These are phyloP conservation scores for Colletotrichum higginsianum DNA, from an alignment of 2,329 filamentous ascomycete species.

Conservation along the genomic window DNA sequence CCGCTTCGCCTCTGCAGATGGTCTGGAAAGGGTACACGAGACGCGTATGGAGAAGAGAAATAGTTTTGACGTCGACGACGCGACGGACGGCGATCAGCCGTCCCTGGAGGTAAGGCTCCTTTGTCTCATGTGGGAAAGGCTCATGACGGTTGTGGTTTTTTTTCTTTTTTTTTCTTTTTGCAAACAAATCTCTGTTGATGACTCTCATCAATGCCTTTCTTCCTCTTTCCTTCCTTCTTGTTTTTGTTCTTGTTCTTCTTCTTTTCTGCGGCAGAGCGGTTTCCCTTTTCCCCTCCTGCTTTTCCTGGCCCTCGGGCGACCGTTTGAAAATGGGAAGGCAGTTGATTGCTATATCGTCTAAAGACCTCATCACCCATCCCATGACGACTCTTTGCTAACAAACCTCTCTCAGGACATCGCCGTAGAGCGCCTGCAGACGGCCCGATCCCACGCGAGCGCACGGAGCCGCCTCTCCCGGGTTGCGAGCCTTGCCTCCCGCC, in stretches of 20 bases:
- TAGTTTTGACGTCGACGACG: slow-evolving; percentile 34
- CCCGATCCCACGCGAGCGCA: slow-evolving; percentile 43
- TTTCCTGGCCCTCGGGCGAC: background rate
- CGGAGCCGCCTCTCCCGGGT: slow-evolving; percentile 46
- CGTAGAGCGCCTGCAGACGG: slow-evolving; percentile 20
- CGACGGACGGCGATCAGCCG: slow-evolving; percentile 38
- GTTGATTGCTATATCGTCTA: no score
- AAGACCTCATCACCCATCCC: background rate
- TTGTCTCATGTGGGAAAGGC: background rate
- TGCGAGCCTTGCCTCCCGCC: slow-evolving; percentile 45
- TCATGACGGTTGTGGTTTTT: background rate
- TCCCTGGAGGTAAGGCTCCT: slow-evolving; percentile 25
- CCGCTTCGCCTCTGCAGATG: slow-evolving; percentile 12
- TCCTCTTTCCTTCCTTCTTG: no score
- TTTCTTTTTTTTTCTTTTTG: no score
- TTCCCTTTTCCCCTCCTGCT: no score
- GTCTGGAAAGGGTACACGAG: slow-evolving; percentile 19
- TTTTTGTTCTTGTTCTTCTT: no score
- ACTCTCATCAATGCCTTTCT: background rate
- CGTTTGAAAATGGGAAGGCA: background rate
- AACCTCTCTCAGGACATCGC: slow-evolving; percentile 8
- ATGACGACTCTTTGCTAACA: background rate
- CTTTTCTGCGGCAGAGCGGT: background rate
- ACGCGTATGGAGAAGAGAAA: slow-evolving; percentile 34
- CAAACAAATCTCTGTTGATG: background rate